Conservation (phyloP, 2,329 filamentous ascomycete species). For the Aphanoascus verrucosus region DNA sequence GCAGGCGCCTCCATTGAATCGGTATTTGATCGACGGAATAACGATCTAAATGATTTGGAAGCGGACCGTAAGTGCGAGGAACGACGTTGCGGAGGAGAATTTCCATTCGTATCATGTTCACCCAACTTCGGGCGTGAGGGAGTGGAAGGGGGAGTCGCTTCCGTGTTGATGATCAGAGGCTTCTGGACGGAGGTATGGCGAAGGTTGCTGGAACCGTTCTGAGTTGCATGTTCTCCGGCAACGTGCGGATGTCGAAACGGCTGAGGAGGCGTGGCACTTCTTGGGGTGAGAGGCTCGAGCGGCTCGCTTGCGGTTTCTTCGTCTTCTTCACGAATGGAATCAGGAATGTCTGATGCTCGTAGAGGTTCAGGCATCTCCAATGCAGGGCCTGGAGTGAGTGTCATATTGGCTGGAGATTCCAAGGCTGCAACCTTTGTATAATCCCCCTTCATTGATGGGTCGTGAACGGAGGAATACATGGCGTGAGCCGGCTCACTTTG, state of each 20-base stretch:
- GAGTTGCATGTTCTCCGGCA: slow-evolving; percentile 1
- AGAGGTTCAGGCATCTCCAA: slow-evolving; percentile 11
- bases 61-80: slow-evolving; percentile 16
- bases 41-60: slow-evolving; percentile 18
- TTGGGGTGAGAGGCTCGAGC: slow-evolving; percentile 19
- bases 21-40: slow-evolving; percentile 18
- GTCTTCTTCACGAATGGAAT: slow-evolving; percentile 16
- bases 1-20: not conserved
- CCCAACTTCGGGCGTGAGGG: slow-evolving; percentile 3
- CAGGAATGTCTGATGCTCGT: slow-evolving; percentile 14
- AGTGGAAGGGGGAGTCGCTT: slow-evolving; percentile 14
- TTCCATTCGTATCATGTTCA: not conserved
- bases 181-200: slow-evolving; percentile 10
- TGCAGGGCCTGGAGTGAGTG: slow-evolving; percentile 6
- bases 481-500: slow-evolving; percentile 6
- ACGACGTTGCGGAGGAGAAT: slow-evolving; percentile 6
- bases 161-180: slow-evolving; percentile 16
- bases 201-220: slow-evolving; percentile 10
- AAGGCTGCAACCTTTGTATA: not conserved
- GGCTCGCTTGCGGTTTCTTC: slow-evolving; percentile 19
- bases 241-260: slow-evolving; percentile 4
- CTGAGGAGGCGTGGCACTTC: slow-evolving; percentile 14
- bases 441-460: not conserved
- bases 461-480: slow-evolving; percentile 9
- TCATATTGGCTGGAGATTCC: not conserved